These are phyloP conservation scores for Usnea hakonensis DNA, from an alignment of 495 filamentous ascomycete genomes.

Conservation along the genomic window DNA sequence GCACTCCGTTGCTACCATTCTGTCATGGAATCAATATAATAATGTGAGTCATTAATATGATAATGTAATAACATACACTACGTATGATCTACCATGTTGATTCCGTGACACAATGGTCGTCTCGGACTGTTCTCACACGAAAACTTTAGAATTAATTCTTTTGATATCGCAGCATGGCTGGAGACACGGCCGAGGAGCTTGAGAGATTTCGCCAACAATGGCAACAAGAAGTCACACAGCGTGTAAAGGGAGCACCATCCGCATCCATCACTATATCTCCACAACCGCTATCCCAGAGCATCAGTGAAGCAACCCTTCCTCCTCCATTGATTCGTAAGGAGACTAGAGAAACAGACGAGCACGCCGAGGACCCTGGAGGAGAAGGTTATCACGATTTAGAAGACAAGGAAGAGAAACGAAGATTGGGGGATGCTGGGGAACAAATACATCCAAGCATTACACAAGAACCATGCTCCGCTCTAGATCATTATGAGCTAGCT, in stretches of 20 bases:
- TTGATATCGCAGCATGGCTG: conserved; percentile 27
- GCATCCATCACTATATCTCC: conserved; percentile 23
- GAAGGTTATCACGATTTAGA: conserved; percentile 39
- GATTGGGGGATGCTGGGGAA: conserved; percentile 36
- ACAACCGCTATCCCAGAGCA: conserved; percentile 23
- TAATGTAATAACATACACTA: no score
- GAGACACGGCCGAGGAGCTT: conserved; percentile 58
- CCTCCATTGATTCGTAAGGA: conserved; percentile 29
- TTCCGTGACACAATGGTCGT: not conserved
- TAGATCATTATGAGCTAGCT: conserved; percentile 90
- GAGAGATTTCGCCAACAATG: conserved; percentile 75
- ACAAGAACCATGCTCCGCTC: conserved; percentile 61
- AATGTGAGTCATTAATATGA: no score
- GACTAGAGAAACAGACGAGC: conserved; percentile 37
- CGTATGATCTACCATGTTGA: no score
- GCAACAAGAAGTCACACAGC: conserved; percentile 68
- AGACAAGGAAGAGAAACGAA: conserved; percentile 34
- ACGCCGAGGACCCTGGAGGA: conserved; percentile 36
- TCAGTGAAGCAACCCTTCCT: conserved; percentile 20
- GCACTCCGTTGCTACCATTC: no score
- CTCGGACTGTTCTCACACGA: not conserved
- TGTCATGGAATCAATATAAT: no score
- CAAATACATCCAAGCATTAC: conserved; percentile 17
- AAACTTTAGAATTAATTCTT: not conserved
- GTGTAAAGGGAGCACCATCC: conserved; percentile 31